These are phyloP conservation scores for Simmondsia chinensis DNA, from an alignment of 148 eudicot genomes.

Conservation along the genomic window DNA sequence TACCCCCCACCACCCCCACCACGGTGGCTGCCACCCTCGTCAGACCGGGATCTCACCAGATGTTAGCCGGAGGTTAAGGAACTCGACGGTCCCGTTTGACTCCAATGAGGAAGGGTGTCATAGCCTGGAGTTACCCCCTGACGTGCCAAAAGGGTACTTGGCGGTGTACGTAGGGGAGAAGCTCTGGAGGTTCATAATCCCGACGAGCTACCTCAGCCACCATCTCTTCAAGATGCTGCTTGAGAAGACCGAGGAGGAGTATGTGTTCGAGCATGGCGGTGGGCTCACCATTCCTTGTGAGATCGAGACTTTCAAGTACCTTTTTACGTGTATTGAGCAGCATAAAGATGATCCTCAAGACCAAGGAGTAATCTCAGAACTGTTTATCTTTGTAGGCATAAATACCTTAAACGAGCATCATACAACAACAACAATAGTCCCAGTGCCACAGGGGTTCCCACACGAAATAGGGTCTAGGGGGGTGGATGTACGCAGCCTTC, in stretches of 20 bases:
- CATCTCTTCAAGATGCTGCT: constrained; percentile 58
- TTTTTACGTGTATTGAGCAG: constrained; percentile 67
- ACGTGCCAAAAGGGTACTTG: constrained; percentile 70
- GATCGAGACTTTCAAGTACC: constrained; percentile 79
- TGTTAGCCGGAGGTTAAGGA: constrained; percentile 25
- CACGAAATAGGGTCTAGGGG: too few relatives aligned
- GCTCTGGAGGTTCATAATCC: constrained; percentile 76
- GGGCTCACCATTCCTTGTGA: constrained; percentile 78
- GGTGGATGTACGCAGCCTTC: too few relatives aligned
- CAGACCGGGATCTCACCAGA: constrained; percentile 44
- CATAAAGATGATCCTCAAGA: too few relatives aligned
- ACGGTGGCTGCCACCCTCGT: too few relatives aligned
- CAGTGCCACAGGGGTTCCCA: too few relatives aligned
- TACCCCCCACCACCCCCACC: not conserved
- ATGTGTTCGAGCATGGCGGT: constrained; percentile 69
- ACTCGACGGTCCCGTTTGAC: constrained; percentile 20
- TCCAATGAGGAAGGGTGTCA: constrained; percentile 62
- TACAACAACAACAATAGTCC: too few relatives aligned
- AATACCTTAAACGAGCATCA: too few relatives aligned
- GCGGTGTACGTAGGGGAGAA: constrained; percentile 82
- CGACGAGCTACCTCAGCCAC: constrained; percentile 60
- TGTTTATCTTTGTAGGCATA: too few relatives aligned
- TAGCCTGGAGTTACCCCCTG: constrained; percentile 55
- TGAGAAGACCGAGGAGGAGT: constrained; percentile 85
- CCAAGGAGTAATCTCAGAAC: too few relatives aligned